Percentiles rank a stretch among this genome's conserved stretches.
Conservation (phyloP, 306 rosid species). For the Comarum palustre region DNA sequence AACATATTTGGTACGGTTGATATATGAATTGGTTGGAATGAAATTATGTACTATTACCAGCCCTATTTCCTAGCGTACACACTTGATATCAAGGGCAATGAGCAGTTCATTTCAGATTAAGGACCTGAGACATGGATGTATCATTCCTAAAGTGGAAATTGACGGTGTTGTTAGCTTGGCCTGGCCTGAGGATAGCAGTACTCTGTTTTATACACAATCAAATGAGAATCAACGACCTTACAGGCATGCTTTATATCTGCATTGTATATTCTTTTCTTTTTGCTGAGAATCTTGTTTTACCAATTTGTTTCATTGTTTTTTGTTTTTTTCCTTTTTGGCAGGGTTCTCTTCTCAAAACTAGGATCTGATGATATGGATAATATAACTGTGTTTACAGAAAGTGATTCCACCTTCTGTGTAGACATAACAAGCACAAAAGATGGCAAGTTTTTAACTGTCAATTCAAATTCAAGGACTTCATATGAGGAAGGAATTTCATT, state of each 20-base stretch:
- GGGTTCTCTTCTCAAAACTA: conserved; percentile 67
- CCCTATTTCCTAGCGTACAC: conserved; percentile 87
- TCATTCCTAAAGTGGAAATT: conserved; percentile 44
- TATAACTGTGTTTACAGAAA: conserved; percentile 59
- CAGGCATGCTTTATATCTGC: conserved; percentile 48
- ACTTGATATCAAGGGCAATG: conserved; percentile 68
- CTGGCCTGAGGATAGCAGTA: conserved; percentile 70
- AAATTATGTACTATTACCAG: too few relatives aligned
- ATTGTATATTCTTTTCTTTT: background rate
- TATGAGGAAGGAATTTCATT: conserved; percentile 85
- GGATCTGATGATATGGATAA: conserved; percentile 43
- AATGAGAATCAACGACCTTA: conserved; percentile 91
- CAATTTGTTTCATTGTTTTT: background rate
- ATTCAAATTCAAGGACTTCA: conserved; percentile 98
- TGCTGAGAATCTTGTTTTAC: conserved; percentile 6
- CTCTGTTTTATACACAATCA: conserved; percentile 65
- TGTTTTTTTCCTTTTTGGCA: conserved; percentile 23
- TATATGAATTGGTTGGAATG: too few relatives aligned
- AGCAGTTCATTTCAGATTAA: conserved; percentile 65
- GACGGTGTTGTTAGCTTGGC: conserved; percentile 77
- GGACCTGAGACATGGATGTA: conserved; percentile 63
- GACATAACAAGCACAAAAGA: conserved; percentile 94
- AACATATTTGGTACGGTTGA: too few relatives aligned
- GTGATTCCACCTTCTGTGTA: conserved; percentile 76
- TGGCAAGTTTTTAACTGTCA: conserved; percentile 94